Evolutionary conservation across 331 rosid genomes (phyloP).

Genomic region (Arachis monticola): DNA sequence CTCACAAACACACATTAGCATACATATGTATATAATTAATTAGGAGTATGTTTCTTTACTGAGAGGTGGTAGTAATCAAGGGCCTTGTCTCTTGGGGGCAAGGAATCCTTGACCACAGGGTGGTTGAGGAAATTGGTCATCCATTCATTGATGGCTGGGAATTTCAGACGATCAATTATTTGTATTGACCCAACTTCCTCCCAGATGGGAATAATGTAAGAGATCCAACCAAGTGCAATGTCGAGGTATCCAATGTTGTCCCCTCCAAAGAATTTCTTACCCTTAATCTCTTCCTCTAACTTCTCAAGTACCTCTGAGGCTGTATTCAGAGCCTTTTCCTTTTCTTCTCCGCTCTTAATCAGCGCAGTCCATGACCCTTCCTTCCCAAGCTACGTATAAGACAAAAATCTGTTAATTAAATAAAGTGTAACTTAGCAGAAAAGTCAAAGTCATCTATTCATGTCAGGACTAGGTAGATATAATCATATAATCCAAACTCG

Average conservation of each 20-base stretch:
- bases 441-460: too few species aligned
- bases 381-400: constrained; percentile 13
- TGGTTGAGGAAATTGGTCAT: constrained; percentile 38
- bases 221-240: constrained; percentile 46
- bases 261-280: constrained; percentile 44
- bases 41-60: background rate
- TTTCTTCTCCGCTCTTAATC: constrained; percentile 24
- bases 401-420: too few species aligned
- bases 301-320: constrained; percentile 36
- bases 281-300: constrained; percentile 37
- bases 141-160: constrained; percentile 28
- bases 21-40: too few species aligned
- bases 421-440: too few species aligned
- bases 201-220: constrained; percentile 37
- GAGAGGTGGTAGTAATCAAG: constrained; percentile 28
- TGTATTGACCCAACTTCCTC: constrained; percentile 42
- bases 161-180: constrained; percentile 36
- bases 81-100: constrained; percentile 41
- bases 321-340: constrained; percentile 18
- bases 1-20: too few species aligned
- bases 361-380: background rate
- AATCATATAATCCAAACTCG: too few species aligned
- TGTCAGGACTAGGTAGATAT: background rate
- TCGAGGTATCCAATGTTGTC: constrained; percentile 43
- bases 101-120: constrained; percentile 31